phyloP scores from a whole-genome alignment of 805 yeast genomes.

The Metschnikowia kunwiensis region DNA sequence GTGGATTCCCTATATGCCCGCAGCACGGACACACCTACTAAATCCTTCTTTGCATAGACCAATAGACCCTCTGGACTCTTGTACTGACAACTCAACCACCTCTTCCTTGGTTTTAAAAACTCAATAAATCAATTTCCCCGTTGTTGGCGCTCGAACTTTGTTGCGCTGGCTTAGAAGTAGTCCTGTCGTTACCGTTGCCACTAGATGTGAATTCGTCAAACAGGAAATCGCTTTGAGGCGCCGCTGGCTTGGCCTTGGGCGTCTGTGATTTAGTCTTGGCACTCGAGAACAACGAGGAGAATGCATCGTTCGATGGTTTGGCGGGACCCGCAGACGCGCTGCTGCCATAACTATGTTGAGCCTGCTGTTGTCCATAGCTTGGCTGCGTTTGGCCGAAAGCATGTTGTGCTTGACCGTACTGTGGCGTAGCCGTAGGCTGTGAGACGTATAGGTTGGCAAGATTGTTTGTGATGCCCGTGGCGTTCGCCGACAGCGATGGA shows the following conservation, averaged over 20 bases:
- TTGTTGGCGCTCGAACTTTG: slow-evolving; percentile 7
- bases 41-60: too few relatives aligned
- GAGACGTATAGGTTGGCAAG: slow-evolving; percentile 29
- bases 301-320: slow-evolving; percentile 57
- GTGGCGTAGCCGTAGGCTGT: slow-evolving; percentile 10
- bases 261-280: slow-evolving; percentile 50
- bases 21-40: too few relatives aligned
- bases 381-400: slow-evolving; percentile 10
- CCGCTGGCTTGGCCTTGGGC: slow-evolving; percentile 11
- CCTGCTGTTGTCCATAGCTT: slow-evolving; percentile 10
- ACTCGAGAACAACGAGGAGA: slow-evolving; percentile 62
- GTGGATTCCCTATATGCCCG: too few relatives aligned
- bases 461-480: slow-evolving; percentile 21
- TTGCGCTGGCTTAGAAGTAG: slow-evolving; percentile 5
- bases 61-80: too few relatives aligned
- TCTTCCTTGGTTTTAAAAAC: too few relatives aligned
- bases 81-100: too few relatives aligned
- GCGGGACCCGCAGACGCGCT: slow-evolving; percentile 38
- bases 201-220: slow-evolving; percentile 31
- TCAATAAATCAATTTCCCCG: slow-evolving; percentile 50
- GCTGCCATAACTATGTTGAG: slow-evolving; percentile 10
- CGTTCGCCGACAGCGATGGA: slow-evolving; percentile 35
- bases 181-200: slow-evolving; percentile 1
- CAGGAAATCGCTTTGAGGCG: slow-evolving; percentile 24
- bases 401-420: slow-evolving; percentile 11